Evolutionary conservation across 371 early-diverging fungal species (phyloP), one percentile per base, ranked within the genome.

Genomic region (Chytridium lagenaria): DNA sequence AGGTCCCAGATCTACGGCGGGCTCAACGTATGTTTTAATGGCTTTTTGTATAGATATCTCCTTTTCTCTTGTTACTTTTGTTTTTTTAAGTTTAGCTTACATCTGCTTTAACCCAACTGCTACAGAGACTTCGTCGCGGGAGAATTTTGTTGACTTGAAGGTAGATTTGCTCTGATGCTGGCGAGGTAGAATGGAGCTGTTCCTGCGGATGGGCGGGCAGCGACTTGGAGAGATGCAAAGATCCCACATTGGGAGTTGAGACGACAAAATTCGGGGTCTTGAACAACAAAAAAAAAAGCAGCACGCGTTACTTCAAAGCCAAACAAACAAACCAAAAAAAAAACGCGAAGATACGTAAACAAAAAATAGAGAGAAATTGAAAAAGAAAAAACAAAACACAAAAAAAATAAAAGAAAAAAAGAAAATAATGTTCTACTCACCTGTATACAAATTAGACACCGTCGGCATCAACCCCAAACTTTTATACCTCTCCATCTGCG

Each of bases 251-350:
- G 38, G 2, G 44, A 44, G 30, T 40, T 66, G 30, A 40, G 19
- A n/a, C 23, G 12, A 44, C 66, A 66, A 30, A 66, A 38, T 28
- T 66, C 66, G 44, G 66, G 23, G 30, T 66, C 66, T 66, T 30
- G 7, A 34, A 10, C 26, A 37, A 61, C 19, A 37, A 61, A 37
- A 7, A 7, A 34, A 37, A 7, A 28, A 37, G 34, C 36, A 61
- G 23, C 26, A 55, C 57, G n/a, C n/a, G n/a, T n/a, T n/a, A n/a
- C n/a, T n/a, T n/a, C n/a, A n/a, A n/a, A n/a, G n/a, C n/a, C n/a
- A n/a, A n/a, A n/a, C n/a, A n/a, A n/a, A n/a, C n/a, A n/a, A n/a
- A n/a, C n/a, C n/a, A n/a, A n/a, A n/a, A n/a, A n/a, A n/a, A n/a
- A n/a, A n/a, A n/a, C n/a, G n/a, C n/a, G n/a, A n/a, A n/a, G n/a